Base-by-base conservation (phyloP, 1,284 basidiomycete species). In the Polyporus tsugae region DNA sequence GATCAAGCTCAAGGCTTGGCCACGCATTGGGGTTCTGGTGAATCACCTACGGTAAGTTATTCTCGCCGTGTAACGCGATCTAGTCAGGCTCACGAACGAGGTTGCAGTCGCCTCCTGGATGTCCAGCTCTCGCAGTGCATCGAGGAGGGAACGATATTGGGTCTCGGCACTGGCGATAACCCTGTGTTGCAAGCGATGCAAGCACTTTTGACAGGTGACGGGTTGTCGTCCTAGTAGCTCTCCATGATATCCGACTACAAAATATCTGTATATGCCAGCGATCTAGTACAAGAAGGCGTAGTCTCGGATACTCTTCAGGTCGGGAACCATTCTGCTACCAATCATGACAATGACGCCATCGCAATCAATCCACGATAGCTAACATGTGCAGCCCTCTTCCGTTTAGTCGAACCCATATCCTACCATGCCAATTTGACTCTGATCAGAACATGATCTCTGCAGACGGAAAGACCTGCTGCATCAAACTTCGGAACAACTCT, bases 11-110 rank as follows among this genome's bases (percentile, higher is more conserved):
- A 89, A 88, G 66, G 95, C 95, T 0, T 94, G 90, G 86, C 93
- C 95, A 19, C 86, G 96, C 6, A 97, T 98, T 57, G 96, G 95
- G 1, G 91, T 96, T 10, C 84, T 98, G 36, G 94, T 95, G 49
- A 96, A 96, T 72, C 95, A 96, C 75, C 81, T 98, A n/a, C 85
- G 96, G 91, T 91, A 74, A 42, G 82, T 75, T 38, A 17, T 64
- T 72, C 68, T 66, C 67, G 22, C 53, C 42, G 4, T 22, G 15
- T 25, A 6, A 73, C 44, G 41, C 64, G 64, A 65, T 73, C 59
- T 52, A 39, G 53, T 19, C 5, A 7, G 17, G 29, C 29, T 58
- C 35, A 22, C 15, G 25, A 13, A 63, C 7, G 35, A 46, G 7
- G 38, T 55, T 10, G 11, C 72, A 91, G 89, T 58, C 87, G 89